Percentiles rank a stretch among this genome's conserved stretches.
Conservation (phyloP, 78 protist species). For the Polysphondylium violaceum region DNA sequence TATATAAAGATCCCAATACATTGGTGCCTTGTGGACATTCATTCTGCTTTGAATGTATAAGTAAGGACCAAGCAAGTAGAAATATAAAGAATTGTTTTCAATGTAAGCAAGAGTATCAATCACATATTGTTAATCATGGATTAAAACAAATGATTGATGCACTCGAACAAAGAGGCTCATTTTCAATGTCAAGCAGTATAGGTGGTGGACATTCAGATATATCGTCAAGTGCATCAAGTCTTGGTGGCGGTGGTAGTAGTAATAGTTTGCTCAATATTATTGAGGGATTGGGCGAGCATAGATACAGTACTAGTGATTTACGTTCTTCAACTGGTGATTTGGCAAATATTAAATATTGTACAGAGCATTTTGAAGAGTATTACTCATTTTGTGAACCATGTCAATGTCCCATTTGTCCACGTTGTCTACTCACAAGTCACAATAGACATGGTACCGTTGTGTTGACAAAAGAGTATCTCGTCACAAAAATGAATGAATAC, state of each 20-base stretch:
- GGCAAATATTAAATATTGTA: conserved; percentile 12
- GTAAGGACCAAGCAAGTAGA: background rate
- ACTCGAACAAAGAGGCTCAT: background rate
- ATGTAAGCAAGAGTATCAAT: conserved; percentile 17
- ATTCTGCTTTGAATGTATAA: conserved; percentile 27
- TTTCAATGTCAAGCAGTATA: too few relatives aligned
- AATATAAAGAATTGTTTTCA: conserved; percentile 16
- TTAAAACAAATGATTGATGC: conserved; percentile 37
- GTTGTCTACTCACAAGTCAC: conserved; percentile 20
- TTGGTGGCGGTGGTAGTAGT: background rate
- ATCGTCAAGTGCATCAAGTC: conserved; percentile 17
- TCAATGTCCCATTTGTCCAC: conserved; percentile 6
- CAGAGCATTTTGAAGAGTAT: conserved; percentile 17
- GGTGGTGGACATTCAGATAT: background rate
- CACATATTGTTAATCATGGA: conserved; percentile 8
- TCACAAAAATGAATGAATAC: background rate
- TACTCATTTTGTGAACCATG: conserved; percentile 11
- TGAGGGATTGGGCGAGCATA: background rate
- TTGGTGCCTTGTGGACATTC: conserved; percentile 31
- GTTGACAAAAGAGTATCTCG: background rate
- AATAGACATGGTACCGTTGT: conserved; percentile 24
- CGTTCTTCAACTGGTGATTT: background rate
- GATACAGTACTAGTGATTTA: background rate
- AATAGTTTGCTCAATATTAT: background rate
- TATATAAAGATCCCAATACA: conserved; percentile 25